These are phyloP conservation scores for Priceomyces castillae DNA, from an alignment of 805 yeast genomes.

Conservation along the genomic window DNA sequence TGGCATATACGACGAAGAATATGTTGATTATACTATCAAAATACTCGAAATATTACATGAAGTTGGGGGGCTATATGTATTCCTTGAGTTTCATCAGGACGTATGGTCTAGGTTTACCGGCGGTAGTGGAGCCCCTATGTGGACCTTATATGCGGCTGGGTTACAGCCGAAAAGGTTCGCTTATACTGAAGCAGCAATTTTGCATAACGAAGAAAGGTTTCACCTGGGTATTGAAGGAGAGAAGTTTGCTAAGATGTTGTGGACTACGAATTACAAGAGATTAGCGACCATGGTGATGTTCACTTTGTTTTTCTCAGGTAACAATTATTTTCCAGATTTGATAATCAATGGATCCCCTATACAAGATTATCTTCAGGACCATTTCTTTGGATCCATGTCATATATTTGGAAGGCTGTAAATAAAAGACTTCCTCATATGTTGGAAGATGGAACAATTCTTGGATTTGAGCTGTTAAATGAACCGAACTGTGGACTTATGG, in stretches of 20 bases:
- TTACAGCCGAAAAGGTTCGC: constrained; percentile 72
- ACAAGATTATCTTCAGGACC: constrained; percentile 71
- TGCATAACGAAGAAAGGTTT: constrained; percentile 54
- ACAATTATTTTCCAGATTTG: constrained; percentile 71
- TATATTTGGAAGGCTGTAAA: constrained; percentile 32
- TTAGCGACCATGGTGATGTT: constrained; percentile 80
- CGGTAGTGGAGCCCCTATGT: constrained; percentile 91
- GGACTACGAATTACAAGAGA: constrained; percentile 85
- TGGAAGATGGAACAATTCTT: constrained; percentile 48
- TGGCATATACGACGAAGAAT: constrained; percentile 74
- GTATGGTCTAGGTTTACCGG: constrained; percentile 89
- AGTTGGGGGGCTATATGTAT: constrained; percentile 73
- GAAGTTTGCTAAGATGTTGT: constrained; percentile 80
- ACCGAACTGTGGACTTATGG: constrained; percentile 75
- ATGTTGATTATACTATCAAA: constrained; percentile 64
- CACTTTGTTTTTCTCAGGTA: constrained; percentile 80
- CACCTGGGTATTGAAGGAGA: constrained; percentile 35
- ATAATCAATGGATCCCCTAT: constrained; percentile 68
- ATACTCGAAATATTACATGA: constrained; percentile 55
- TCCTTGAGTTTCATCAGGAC: constrained; percentile 90
- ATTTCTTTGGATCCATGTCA: constrained; percentile 53
- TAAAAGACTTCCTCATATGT: constrained; percentile 28
- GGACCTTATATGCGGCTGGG: constrained; percentile 92
- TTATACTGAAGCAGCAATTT: constrained; percentile 72
- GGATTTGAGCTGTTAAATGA: constrained; percentile 87